Conservation (phyloP, 2,329 filamentous ascomycete genomes). For the Didymella arachidicola region DNA sequence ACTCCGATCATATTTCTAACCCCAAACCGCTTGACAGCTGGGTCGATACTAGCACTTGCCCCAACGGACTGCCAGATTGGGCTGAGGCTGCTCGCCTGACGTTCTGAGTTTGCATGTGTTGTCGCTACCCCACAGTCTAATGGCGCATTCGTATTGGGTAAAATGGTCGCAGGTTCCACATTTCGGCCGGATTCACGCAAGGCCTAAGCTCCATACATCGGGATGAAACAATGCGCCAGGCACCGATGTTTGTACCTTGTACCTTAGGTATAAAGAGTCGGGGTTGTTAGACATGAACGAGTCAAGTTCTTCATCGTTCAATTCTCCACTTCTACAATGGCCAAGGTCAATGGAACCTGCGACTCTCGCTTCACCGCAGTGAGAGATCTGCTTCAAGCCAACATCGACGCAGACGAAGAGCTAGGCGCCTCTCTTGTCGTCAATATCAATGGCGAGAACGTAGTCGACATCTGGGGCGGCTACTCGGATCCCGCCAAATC, state of each 20-base stretch:
- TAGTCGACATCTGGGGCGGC: constrained; percentile 33
- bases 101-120: background rate
- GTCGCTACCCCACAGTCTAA: background rate
- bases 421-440: constrained; percentile 29
- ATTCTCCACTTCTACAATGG: constrained; percentile 10
- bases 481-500: constrained; percentile 21
- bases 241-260: background rate
- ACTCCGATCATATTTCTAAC: background rate
- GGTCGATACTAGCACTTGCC: background rate
- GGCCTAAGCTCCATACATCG: background rate
- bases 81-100: constrained; percentile 2
- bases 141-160: background rate
- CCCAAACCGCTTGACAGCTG: background rate
- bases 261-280: too few species aligned
- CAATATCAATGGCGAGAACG: constrained; percentile 28
- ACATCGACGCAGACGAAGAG: constrained; percentile 24
- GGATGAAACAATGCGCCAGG: constrained; percentile 4
- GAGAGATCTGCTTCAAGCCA: constrained; percentile 20
- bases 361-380: constrained; percentile 26
- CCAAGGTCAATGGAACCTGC: constrained; percentile 25
- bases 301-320: background rate
- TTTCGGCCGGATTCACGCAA: constrained; percentile 7
- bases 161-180: background rate
- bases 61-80: background rate
- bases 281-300: background rate